Evolutionary conservation across 1,284 basidiomycete species (phyloP).

Genomic region (Spongiforma sp.): DNA sequence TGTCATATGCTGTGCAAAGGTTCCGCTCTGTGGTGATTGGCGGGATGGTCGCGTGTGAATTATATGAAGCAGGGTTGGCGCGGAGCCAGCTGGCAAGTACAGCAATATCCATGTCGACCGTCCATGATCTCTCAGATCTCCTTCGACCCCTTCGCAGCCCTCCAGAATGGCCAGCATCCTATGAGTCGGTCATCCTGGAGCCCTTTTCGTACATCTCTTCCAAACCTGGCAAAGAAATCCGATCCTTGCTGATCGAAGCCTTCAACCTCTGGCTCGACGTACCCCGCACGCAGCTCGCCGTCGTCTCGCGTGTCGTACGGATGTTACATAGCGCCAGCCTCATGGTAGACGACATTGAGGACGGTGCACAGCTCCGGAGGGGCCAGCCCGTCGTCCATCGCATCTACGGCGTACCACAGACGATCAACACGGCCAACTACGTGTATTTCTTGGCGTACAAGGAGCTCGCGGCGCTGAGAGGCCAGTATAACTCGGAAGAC

Average conservation of each 20-base stretch:
- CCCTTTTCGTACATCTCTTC: constrained; percentile 89
- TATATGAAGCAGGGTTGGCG: no score
- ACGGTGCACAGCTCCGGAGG: constrained; percentile 89
- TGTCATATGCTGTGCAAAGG: no score
- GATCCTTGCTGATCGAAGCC: constrained; percentile 88
- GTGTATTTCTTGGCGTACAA: constrained; percentile 93
- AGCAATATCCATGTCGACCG: constrained; percentile 24
- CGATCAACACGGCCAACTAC: constrained; percentile 98
- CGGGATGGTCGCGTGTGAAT: no score
- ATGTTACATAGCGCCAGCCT: constrained; percentile 97
- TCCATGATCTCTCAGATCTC: constrained; percentile 18
- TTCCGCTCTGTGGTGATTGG: no score
- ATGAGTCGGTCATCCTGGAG: constrained; percentile 70
- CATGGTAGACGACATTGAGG: constrained; percentile 99
- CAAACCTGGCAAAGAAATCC: constrained; percentile 93
- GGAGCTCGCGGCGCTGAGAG: constrained; percentile 70
- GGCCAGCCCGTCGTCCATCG: constrained; percentile 93
- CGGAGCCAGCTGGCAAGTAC: no score
- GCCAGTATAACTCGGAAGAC: not conserved
- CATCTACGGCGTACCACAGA: constrained; percentile 96
- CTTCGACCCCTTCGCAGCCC: constrained; percentile 27
- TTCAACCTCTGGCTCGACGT: constrained; percentile 96
- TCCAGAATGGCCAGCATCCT: constrained; percentile 30
- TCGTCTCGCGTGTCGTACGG: constrained; percentile 83
- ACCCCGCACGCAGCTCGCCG: constrained; percentile 68